Evolutionary conservation across 441 rosid genomes (phyloP).

Genomic region (Flueggea neowawraea): DNA sequence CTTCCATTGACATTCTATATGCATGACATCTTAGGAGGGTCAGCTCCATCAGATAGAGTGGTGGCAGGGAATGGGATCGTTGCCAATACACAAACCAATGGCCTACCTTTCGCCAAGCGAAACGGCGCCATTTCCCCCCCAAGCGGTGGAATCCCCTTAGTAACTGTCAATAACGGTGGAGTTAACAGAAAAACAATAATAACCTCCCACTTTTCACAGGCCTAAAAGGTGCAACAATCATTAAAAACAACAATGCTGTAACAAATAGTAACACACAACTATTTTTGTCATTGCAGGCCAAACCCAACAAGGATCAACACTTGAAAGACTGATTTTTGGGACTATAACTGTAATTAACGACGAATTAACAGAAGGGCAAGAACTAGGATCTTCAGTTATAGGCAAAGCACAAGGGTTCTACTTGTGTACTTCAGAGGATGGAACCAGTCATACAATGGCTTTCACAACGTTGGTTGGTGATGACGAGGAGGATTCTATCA

Average conservation of each 20-base stretch:
- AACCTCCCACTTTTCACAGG: neutral
- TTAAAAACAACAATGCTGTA: neutral
- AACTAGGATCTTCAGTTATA: constrained; percentile 24
- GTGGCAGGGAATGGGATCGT: neutral
- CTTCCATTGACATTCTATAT: neutral
- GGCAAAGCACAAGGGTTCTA: constrained; percentile 37
- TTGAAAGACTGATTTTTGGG: constrained; percentile 29
- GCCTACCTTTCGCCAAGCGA: neutral
- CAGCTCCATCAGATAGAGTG: neutral
- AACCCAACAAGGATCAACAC: constrained; percentile 18
- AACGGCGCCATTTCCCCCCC: neutral
- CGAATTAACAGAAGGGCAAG: constrained; percentile 29
- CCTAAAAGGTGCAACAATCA: neutral
- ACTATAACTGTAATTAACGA: constrained; percentile 28
- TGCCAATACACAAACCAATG: neutral
- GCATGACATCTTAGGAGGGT: neutral
- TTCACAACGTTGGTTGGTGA: constrained; percentile 24
- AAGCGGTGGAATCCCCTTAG: neutral
- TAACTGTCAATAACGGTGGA: no score
- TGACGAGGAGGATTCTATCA: constrained; percentile 17
- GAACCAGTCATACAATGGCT: constrained; percentile 30
- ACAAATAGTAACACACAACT: neutral
- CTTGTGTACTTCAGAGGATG: constrained; percentile 26
- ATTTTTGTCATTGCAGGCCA: constrained; percentile 18
- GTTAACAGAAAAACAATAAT: no score